Evolutionary conservation across 2,329 filamentous ascomycete genomes (phyloP).

Genomic region (Conoideocrella luteorostrata): DNA sequence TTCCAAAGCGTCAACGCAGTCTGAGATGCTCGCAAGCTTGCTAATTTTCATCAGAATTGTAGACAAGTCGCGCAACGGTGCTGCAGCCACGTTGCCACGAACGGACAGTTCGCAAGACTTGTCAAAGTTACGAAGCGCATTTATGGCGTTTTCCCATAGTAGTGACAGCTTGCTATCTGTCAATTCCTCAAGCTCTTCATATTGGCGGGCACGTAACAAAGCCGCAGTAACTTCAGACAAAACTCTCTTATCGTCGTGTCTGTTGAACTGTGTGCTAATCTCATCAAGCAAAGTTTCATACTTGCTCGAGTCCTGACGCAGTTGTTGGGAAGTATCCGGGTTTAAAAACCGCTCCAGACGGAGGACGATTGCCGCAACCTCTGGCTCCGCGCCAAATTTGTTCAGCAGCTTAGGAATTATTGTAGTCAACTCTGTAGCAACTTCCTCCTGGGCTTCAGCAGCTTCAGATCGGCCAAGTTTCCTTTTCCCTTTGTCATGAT

Average conservation of each 20-base stretch:
- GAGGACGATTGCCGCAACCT: conserved; percentile 79
- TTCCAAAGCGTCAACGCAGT: conserved; percentile 72
- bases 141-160: conserved; percentile 80
- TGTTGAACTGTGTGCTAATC: conserved; percentile 86
- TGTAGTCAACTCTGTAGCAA: conserved; percentile 68
- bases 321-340: conserved; percentile 78
- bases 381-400: conserved; percentile 86
- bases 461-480: conserved; percentile 56
- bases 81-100: conserved; percentile 61
- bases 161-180: conserved; percentile 73
- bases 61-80: conserved; percentile 61
- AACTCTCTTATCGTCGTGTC: conserved; percentile 83
- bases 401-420: conserved; percentile 81
- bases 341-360: conserved; percentile 82
- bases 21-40: conserved; percentile 71
- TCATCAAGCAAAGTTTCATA: conserved; percentile 81
- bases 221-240: conserved; percentile 77
- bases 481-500: conserved; percentile 56
- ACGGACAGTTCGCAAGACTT: conserved; percentile 64
- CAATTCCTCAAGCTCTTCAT: conserved; percentile 82
- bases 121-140: conserved; percentile 64
- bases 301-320: conserved; percentile 76
- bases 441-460: conserved; percentile 67
- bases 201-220: conserved; percentile 76
- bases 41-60: conserved; percentile 73